A percentile compares a stretch with the other conserved stretches of the same genome.
Conservation (phyloP, 192 early-diverging fungal genomes). For the Coemansia sp. region DNA sequence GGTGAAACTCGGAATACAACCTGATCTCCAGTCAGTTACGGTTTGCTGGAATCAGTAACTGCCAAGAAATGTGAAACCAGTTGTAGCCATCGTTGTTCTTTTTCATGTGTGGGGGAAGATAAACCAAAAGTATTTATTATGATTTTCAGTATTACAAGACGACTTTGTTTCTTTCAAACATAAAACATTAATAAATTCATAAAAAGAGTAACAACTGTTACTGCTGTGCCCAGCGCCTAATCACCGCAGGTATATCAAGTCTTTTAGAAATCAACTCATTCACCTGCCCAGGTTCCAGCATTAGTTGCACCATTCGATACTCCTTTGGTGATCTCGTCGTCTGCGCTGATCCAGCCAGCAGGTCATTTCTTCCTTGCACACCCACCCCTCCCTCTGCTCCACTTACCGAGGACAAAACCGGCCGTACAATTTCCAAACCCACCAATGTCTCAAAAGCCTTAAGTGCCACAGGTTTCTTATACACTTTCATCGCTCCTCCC, state of each 20-base stretch:
- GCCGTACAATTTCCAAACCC: slow-evolving; percentile 64
- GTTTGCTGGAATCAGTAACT: no score
- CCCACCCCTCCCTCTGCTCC: slow-evolving; percentile 3
- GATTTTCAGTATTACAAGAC: no score
- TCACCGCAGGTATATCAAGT: slow-evolving; percentile 58
- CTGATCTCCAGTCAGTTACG: no score
- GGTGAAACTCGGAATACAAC: background rate
- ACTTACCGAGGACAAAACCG: slow-evolving; percentile 10
- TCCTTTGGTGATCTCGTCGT: slow-evolving; percentile 72
- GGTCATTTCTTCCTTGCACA: slow-evolving; percentile 23
- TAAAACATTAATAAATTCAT: no score
- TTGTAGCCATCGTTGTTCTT: no score
- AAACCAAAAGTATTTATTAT: no score
- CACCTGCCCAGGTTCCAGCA: slow-evolving; percentile 68
- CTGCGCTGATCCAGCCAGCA: slow-evolving; percentile 34
- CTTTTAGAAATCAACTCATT: slow-evolving; percentile 58
- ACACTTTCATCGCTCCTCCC: slow-evolving; percentile 63
- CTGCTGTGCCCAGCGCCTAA: slow-evolving; percentile 62
- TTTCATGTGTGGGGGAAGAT: no score
- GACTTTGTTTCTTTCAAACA: no score
- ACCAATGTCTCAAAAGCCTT: slow-evolving; percentile 85
- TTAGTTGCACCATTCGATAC: slow-evolving; percentile 79
- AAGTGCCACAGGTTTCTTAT: slow-evolving; percentile 76
- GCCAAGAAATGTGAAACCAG: no score
- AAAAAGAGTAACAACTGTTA: no score